Evolutionary conservation across 108 stramenopile genomes (phyloP).

Genomic region (Bacterosira constricta): DNA sequence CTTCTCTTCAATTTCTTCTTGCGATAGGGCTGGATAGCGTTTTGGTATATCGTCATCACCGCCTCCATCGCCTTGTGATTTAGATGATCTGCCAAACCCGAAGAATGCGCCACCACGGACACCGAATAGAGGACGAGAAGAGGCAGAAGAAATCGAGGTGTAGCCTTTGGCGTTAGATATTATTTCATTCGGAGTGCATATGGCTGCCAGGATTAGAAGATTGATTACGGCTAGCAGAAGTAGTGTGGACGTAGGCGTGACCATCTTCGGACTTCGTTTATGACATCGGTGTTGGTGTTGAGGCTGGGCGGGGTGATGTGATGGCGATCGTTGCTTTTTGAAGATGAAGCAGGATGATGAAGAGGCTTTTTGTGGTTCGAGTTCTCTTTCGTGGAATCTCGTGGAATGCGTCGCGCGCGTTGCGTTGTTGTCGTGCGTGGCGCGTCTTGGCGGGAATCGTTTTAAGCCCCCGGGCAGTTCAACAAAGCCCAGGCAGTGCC

Average conservation of each 20-base stretch:
- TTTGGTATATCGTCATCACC: slow-evolving; percentile 28
- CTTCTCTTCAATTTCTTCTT: slow-evolving; percentile 52
- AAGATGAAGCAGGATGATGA: too few species aligned
- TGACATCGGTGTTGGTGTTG: too few species aligned
- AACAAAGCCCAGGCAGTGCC: too few species aligned
- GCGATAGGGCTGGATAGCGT: slow-evolving; percentile 45
- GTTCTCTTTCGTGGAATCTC: too few species aligned
- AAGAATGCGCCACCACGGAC: slow-evolving; percentile 48
- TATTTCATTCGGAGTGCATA: slow-evolving; percentile 5
- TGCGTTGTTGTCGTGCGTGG: too few species aligned
- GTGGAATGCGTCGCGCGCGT: too few species aligned
- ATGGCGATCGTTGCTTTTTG: too few species aligned
- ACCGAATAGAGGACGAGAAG: slow-evolving; percentile 29
- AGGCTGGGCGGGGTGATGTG: too few species aligned
- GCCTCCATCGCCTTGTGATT: not conserved
- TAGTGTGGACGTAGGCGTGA: not conserved
- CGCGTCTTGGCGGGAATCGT: too few species aligned
- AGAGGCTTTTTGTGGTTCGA: too few species aligned
- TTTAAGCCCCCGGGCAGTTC: too few species aligned
- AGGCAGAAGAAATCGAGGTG: not conserved
- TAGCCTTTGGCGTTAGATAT: not conserved
- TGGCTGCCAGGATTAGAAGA: slow-evolving; percentile 5
- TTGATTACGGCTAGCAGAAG: not conserved
- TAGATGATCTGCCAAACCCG: slow-evolving; percentile 35
- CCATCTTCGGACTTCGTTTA: not conserved